These are phyloP conservation scores for Trichocladium uniseriatum DNA, from an alignment of 495 filamentous ascomycete genomes.

Conservation along the genomic window DNA sequence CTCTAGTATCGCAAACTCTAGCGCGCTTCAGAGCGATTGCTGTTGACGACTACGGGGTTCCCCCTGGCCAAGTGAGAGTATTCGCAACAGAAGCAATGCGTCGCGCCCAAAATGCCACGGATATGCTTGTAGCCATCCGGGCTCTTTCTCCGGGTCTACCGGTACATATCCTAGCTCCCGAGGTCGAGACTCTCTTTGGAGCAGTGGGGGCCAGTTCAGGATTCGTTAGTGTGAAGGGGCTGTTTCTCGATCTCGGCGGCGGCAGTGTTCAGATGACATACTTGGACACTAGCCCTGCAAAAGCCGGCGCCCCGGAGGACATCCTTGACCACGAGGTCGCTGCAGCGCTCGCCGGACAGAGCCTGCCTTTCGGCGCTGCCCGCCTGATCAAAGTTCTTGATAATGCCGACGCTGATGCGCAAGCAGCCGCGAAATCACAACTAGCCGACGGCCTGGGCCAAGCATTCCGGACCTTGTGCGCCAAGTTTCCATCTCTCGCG, in stretches of 20 bases:
- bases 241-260: slow-evolving; percentile 85
- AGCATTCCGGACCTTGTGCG: slow-evolving; percentile 56
- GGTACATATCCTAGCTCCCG: slow-evolving; percentile 65
- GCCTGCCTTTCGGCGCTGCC: slow-evolving; percentile 80
- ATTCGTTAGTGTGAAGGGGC: slow-evolving; percentile 47
- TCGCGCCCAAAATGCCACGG: slow-evolving; percentile 61
- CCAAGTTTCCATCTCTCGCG: slow-evolving; percentile 39
- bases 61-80: slow-evolving; percentile 51
- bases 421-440: slow-evolving; percentile 42
- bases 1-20: slow-evolving; percentile 52
- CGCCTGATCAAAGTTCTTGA: slow-evolving; percentile 57
- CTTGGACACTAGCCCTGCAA: slow-evolving; percentile 48
- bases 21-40: slow-evolving; percentile 68
- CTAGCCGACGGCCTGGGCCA: slow-evolving; percentile 49
- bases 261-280: slow-evolving; percentile 89
- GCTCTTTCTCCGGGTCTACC: slow-evolving; percentile 47
- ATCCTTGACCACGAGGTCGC: slow-evolving; percentile 32
- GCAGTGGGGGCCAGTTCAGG: slow-evolving; percentile 75
- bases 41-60: slow-evolving; percentile 52
- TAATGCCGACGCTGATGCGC: slow-evolving; percentile 32
- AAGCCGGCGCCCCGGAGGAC: slow-evolving; percentile 37
- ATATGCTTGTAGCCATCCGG: slow-evolving; percentile 56
- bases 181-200: slow-evolving; percentile 74
- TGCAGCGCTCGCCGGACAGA: slow-evolving; percentile 40
- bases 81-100: slow-evolving; percentile 88